Base-by-base conservation (phyloP, 2,329 filamentous ascomycete genomes). In the Periconia digitata region DNA sequence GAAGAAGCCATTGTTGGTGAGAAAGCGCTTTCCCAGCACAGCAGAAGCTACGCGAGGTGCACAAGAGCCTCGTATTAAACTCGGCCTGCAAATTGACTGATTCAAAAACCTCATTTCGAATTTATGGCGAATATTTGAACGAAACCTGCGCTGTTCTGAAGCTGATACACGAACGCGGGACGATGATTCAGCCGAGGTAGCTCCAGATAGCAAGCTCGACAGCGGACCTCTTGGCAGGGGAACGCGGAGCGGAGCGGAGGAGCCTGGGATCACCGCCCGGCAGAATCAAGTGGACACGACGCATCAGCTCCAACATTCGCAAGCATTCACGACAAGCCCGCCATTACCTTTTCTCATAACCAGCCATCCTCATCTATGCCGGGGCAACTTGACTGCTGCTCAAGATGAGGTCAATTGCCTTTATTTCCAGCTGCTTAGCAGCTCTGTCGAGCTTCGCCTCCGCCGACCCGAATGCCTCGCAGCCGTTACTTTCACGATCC, bases 381-480 rank as follows among this genome's bases (percentile, higher is more conserved):
- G 56, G 66, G 64, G 60, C 55, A 58, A 54, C 56, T 58, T 56
- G 50, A 47, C 53, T 55, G 58, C 56, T 63, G 51, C 58, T 58
- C 62, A 71, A 50, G 40, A 75, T 75, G 72, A 72, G 71, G 72
- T 67, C 70, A 38, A 50, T 64, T 56, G 51, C 65, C 51, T 54
- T 73, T 44, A 37, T 67, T 40, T 58, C 67, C 24, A 64, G 73
- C 61, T 76, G 72, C 68, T 53, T 78, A 16, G 78, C 82, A 65
- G 81, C 80, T 59, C 76, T 84, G 81, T 83, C 83, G 66, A 77
- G 85, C 66, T 71, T 84, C 60, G 78, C 80, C 51, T 72, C 74
- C 49, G 75, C 80, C 59, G 78, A 81, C 48, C 81, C 84, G 55
- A 83, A 83, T 70, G 71, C 80, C 63, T 79, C 78, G 46, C 76